Evolutionary conservation across 768 basidiomycete genomes (phyloP), one percentile per base, ranked within the genome.

Genomic region (Leccinellum rugosiceps): DNA sequence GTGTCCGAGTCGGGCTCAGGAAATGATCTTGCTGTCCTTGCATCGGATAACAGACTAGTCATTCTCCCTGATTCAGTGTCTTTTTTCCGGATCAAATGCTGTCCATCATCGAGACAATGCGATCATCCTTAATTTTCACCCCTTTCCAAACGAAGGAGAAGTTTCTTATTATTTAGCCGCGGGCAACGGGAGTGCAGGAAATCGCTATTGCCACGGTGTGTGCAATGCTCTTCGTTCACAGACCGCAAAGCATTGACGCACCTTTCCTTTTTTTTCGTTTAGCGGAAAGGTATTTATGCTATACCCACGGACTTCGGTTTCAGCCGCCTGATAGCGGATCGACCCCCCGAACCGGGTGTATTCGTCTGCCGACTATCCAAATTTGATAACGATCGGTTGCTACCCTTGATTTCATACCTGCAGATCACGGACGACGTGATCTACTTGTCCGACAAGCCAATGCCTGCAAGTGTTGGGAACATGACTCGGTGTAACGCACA

Each of bases 341-440:
- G 72, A 3, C 60, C 68, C 71, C 23, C 77, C 64, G 61, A 64
- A 74, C 63, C 64, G 69, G 55, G 65, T 61, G 41, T 76, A 26
- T 63, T 63, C 17, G 61, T 72, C 56, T 62, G 56, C 32, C 57
- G 63, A 21, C 17, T 68, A 38, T 50, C 26, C 52, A 17, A 59
- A 57, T 54, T 65, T 48, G 64, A 72, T 17, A 32, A 58, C 35
- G 57, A 41, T 0, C 57, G 45, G 31, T 38, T 59, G 23, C 61
- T 68, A n/a, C 55, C 63, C 21, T 58, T 43, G 34, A 64, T 83
- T n/a, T 76, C 76, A 25, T 85, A 83, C 62, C 74, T 85, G 21
- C 83, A 84, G 64, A 76, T 84, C 72, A 80, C 81, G 0, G 77
- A 81, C 26, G 80, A 81, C 0, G 79, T 78, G 0, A 58, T 85